Evolutionary conservation across 2,329 filamentous ascomycete species (phyloP), one percentile per base, ranked within the genome.

Genomic region (Sporothrix globosa): DNA sequence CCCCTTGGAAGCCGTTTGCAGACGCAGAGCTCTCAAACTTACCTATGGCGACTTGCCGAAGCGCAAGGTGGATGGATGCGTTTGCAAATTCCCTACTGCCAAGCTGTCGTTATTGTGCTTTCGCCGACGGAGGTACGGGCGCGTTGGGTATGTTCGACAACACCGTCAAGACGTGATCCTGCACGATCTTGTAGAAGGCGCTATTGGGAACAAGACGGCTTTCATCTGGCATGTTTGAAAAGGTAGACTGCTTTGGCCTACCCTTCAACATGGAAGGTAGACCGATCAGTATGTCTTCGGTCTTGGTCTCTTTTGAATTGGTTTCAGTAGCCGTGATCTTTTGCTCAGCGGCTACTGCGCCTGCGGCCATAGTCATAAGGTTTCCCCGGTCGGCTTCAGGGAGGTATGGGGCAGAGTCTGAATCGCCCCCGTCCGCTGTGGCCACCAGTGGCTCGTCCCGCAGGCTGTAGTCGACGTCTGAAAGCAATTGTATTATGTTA

Each of bases 391-490:
- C 58, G 4, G 44, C 58, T 34, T 54, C 68, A 41, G 56, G 30
- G 27, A 52, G 24, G 21, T 14, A 21, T 6, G 21, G 34, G 19
- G 21, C 50, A 10, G 44, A 21, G 11, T 71, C 54, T 19, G 30
- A 24, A n/a, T 69, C 46, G 2, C 13, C 39, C 3, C 48, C 56
- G 6, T 14, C 13, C 3, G 54, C 5, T 17, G n/a, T 6, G 4
- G 27, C 10, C 3, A 24, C 4, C 1, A n/a, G 11, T 2, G 67
- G 61, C 24, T 70, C 65, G 21, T 72, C 63, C 7, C 63, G 53
- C 0, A 70, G 54, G n/a, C 68, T 70, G 54, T 69, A 69, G 14
- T 72, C 71, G 13, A 71, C 67, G 14, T 65, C 71, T 72, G 5
- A 1, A 3, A 41, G 1, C 11, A 1, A n/a, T 6, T 4, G 14